A percentile compares a stretch with the other conserved stretches of the same genome.
These are phyloP conservation scores for Alternaria novae-zelandiae DNA, from an alignment of 2,329 filamentous ascomycete species.

Conservation along the genomic window DNA sequence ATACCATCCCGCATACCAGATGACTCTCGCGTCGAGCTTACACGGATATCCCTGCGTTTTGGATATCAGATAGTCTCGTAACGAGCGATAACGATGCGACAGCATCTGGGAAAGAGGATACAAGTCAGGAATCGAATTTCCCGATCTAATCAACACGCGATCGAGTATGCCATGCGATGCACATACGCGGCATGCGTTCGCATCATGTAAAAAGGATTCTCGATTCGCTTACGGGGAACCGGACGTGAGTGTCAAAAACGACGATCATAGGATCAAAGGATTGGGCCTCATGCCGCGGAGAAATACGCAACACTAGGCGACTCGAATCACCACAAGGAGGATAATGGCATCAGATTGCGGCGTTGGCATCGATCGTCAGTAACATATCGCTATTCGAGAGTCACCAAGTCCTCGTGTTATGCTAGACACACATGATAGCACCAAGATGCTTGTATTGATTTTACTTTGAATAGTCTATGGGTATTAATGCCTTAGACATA, in stretches of 20 bases:
- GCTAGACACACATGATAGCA: too few relatives aligned
- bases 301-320: not conserved
- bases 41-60: not conserved
- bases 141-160: not conserved
- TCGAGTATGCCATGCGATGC: not conserved
- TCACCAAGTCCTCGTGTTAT: too few relatives aligned
- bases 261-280: not conserved
- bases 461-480: constrained; percentile 4
- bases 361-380: too few relatives aligned
- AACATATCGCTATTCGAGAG: too few relatives aligned
- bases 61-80: not conserved
- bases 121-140: not conserved
- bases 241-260: not conserved
- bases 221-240: not conserved
- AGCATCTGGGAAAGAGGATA: not conserved
- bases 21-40: not conserved
- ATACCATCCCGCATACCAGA: accelerated
- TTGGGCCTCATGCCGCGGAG: not conserved
- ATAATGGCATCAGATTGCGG: too few relatives aligned
- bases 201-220: not conserved
- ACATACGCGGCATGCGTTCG: not conserved
- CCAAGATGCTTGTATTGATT: constrained; percentile 10
- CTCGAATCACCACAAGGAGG: too few relatives aligned
- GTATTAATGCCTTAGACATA: not conserved
- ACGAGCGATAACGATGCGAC: not conserved